Evolutionary conservation across 352 stramenopile species (phyloP).

Genomic region (Phytopythium helicoides): DNA sequence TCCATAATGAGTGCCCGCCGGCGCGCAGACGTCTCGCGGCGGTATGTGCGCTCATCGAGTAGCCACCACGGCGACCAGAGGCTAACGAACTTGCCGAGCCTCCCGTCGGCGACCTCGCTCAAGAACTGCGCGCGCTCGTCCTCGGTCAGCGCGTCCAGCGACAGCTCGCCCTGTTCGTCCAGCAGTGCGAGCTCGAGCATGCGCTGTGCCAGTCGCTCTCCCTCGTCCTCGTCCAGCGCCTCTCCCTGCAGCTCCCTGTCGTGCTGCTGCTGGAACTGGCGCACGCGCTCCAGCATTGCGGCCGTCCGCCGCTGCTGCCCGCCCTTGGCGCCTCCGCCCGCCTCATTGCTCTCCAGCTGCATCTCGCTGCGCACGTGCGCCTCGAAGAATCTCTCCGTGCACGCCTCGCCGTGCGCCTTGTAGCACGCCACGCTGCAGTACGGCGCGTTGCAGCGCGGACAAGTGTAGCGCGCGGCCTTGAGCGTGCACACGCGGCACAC

Average conservation of each 20-base stretch:
- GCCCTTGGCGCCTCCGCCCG: slow-evolving; percentile 15
- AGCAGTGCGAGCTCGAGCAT: slow-evolving; percentile 51
- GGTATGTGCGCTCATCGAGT: slow-evolving; percentile 40
- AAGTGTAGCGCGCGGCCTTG: slow-evolving; percentile 70
- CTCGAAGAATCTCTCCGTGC: slow-evolving; percentile 82
- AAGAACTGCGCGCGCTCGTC: slow-evolving; percentile 63
- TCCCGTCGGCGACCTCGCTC: slow-evolving; percentile 54
- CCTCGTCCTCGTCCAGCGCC: slow-evolving; percentile 23
- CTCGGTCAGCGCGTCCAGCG: slow-evolving; percentile 56
- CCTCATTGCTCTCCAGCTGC: slow-evolving; percentile 26
- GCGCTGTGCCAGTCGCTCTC: slow-evolving; percentile 19
- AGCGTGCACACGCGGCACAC: slow-evolving; percentile 69
- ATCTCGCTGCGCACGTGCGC: slow-evolving; percentile 60
- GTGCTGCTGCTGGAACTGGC: slow-evolving; percentile 54
- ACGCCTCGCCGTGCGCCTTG: slow-evolving; percentile 57
- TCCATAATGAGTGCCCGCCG: slow-evolving; percentile 49
- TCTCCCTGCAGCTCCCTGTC: slow-evolving; percentile 7
- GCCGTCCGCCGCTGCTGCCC: slow-evolving; percentile 35
- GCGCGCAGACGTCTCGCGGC: slow-evolving; percentile 37
- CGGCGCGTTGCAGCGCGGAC: slow-evolving; percentile 72
- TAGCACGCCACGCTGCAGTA: slow-evolving; percentile 86
- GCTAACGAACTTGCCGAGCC: slow-evolving; percentile 57
- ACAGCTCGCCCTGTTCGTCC: slow-evolving; percentile 40
- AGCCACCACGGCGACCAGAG: slow-evolving; percentile 80
- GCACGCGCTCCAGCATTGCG: slow-evolving; percentile 48